Evolutionary conservation across 768 basidiomycete species (phyloP), one percentile per base, ranked within the genome.

Genomic region (Xerocomus potaroensis): DNA sequence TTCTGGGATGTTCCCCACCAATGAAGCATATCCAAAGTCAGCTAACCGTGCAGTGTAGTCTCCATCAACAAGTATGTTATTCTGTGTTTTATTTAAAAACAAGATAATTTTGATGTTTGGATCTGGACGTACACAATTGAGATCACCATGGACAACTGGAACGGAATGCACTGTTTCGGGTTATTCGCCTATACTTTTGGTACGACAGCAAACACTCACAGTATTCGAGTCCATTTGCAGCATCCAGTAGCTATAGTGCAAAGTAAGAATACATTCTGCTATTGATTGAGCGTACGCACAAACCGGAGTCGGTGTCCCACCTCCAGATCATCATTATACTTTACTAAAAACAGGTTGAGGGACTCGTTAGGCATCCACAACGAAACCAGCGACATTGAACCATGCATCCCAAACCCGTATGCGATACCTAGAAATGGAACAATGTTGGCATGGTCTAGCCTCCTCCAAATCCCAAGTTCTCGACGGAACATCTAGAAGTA

Each of bases 391-490:
- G 26, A 27, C 26, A 27, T 27, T 5, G 26, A 5, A 27, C 10
- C 26, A 27, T 5, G 5, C 26, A 27, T 27, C 10, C 26, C 26
- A 27, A 27, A 27, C 26, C 26, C 26, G 10, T 27, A 27, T 10
- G 26, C 26, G 10, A 27, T 27, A 27, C 26, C 26, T 5, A 27
- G 26, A 10, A 67, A 54, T 0, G 62, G 64, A 8, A 67, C 47
- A 1, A 67, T 35, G 22, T 64, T 58, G 16, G 14, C n/a, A 35
- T 67, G 62, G 1, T 54, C 21, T 0, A 67, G 45, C 31, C 50
- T 42, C 43, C 38, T 56, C 66, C 64, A 67, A 15, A 65, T 61
- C 11, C 54, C 56, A 6, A 67, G 47, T 24, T 66, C 65, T 31
- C 61, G 26, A 27, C 26, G 55, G 35, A 61, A 36, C 43, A 63